Evolutionary conservation across 805 yeast species (phyloP).

Genomic region (Yamadazyma olivae): DNA sequence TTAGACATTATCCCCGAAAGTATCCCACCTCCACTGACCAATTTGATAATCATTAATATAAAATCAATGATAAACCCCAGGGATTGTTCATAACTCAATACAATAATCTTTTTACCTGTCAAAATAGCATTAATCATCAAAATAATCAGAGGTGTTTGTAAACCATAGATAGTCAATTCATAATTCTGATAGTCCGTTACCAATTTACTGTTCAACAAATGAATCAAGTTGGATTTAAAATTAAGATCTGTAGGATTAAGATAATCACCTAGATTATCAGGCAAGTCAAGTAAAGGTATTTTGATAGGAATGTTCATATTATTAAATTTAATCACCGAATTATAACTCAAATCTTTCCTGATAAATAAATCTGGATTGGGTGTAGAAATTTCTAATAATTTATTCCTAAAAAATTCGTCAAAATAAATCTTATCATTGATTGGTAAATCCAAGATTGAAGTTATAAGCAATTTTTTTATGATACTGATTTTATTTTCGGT

Average conservation of each 20-base stretch:
- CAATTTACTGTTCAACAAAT: constrained; percentile 31
- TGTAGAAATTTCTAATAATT: constrained; percentile 20
- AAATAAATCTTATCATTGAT: constrained; percentile 38
- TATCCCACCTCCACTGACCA: constrained; percentile 43
- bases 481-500: constrained; percentile 20
- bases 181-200: constrained; percentile 34
- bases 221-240: constrained; percentile 36
- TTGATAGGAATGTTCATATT: constrained; percentile 44
- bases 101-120: constrained; percentile 38
- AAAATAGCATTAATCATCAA: constrained; percentile 34
- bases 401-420: constrained; percentile 36
- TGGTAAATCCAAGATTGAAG: constrained; percentile 42
- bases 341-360: constrained; percentile 42
- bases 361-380: constrained; percentile 34
- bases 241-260: constrained; percentile 44
- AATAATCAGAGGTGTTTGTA: constrained; percentile 47
- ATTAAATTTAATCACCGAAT: constrained; percentile 35
- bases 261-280: constrained; percentile 43
- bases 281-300: constrained; percentile 39
- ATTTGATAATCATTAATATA: constrained; percentile 36
- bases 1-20: constrained; percentile 36
- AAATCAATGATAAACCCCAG: constrained; percentile 41
- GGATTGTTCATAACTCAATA: constrained; percentile 38
- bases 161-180: constrained; percentile 52
- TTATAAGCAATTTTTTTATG: constrained; percentile 35